phyloP scores from a whole-genome alignment of 306 rosid genomes.

The Vigna nakashimae region DNA sequence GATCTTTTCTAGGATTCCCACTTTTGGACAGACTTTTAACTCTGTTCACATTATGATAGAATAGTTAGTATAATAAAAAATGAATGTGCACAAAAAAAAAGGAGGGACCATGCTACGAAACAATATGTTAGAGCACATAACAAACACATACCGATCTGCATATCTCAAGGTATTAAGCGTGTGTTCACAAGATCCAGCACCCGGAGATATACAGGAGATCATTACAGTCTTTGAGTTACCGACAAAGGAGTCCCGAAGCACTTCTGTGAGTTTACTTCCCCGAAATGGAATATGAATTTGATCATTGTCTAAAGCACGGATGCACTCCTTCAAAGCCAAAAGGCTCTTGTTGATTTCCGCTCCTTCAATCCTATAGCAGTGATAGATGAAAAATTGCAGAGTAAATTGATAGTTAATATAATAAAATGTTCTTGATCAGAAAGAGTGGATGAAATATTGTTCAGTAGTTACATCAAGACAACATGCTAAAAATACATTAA shows the following conservation, averaged over 20 bases:
- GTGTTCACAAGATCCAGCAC: slow-evolving; percentile 98
- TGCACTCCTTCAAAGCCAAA: slow-evolving; percentile 98
- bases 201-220: slow-evolving; percentile 98
- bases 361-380: slow-evolving; percentile 84
- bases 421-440: slow-evolving; percentile 21
- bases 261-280: slow-evolving; percentile 99
- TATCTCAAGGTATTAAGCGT: slow-evolving; percentile 95
- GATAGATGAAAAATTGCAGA: slow-evolving; percentile 24
- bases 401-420: slow-evolving; percentile 27
- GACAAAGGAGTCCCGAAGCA: slow-evolving; percentile 97
- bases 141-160: slow-evolving; percentile 81
- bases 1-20: slow-evolving; percentile 91
- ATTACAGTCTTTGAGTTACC: slow-evolving; percentile 97
- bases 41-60: slow-evolving; percentile 57
- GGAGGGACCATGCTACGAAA: slow-evolving; percentile 7
- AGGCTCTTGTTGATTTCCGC: slow-evolving; percentile 99
- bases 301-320: slow-evolving; percentile 97
- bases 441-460: slow-evolving; percentile 18
- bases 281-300: slow-evolving; percentile 98
- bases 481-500: slow-evolving; percentile 20
- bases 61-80: slow-evolving; percentile 38
- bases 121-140: slow-evolving; percentile 27
- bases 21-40: slow-evolving; percentile 96
- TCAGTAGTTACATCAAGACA: slow-evolving; percentile 35
- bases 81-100: slow-evolving; percentile 10